Base-by-base conservation (phyloP, 176 grass and related monocot species). In the Carex kokanica region DNA sequence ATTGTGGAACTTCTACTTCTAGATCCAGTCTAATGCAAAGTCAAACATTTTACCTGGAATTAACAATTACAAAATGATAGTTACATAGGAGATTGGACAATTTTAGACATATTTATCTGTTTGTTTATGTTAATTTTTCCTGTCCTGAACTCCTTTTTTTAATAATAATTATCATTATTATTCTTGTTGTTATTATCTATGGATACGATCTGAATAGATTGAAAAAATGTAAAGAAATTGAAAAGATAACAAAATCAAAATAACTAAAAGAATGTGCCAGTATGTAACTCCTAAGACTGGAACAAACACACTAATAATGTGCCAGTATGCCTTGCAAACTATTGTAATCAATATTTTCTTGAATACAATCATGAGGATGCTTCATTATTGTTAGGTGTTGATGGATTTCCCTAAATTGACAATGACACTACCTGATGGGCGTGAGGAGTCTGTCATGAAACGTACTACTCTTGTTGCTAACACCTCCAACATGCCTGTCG, bases 351-450 rank as follows among this genome's bases (percentile, higher is more conserved):
- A 51, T 27, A 20, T 45, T 45, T 12, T 71, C 14, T 34, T 41
- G 16, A 40, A 69, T 38, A 18, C 23, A 24, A 51, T 43, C 18
- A 49, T 15, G 70, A 52, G 41, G 70, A 74, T 74, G n/a, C 3
- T 49, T 74, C 4, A 1, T 56, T 55, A 56, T 6, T 12, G 32
- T 49, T 69, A 90, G 88, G 90, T 97, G 58, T 87, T 97, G 38
- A 97, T 97, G 94, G 94, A 97, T 88, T 97, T 94, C 18, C 94
- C 94, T 12, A 88, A 92, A 83, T 89, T 97, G 85, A 94, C 94
- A 83, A 97, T 97, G 94, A 97, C 90, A 18, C 87, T 94, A 71
- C 60, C 78, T 61, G 90, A 97, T 81, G 94, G 94, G 1, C 94
- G 94, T 94, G 94, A 97, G 83, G 94, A 97, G 58, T 94, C 93